Base-by-base conservation (phyloP, 306 rosid species). In the Pyrus communis region DNA sequence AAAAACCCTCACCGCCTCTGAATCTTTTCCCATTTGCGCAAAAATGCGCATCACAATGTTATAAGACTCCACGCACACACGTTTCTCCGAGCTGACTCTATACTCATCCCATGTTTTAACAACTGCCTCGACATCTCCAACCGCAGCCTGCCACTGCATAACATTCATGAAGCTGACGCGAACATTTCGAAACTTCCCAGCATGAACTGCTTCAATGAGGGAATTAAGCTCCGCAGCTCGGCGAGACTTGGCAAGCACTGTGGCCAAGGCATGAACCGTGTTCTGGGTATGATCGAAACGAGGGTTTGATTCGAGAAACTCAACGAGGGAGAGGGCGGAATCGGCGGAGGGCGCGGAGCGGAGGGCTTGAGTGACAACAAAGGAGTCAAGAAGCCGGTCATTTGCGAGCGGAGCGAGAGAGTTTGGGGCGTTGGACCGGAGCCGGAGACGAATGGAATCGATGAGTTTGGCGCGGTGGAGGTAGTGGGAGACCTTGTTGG, bases 311-410 rank as follows among this genome's bases (percentile, higher is more conserved):
- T 90, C 81, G 2, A 93, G 87, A 33, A 73, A 57, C 5, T 85
- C 77, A 9, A 82, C 43, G 25, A 90, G 77, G 30, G 82, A 79
- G 35, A 93, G 86, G 4, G 96, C 94, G 54, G 97, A 83, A 75
- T 85, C 92, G 25, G 90, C 90, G 30, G 89, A 86, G 40, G 97
- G 94, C 2, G 96, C 90, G 30, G 89, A 89, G 30, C 97, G 91
- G 28, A 90, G 76, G 17, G 91, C 94, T 4, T 89, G 91, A 61
- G 96, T 87, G 69, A 85, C 84, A 0, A 90, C 91, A 30, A 89
- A 93, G 38, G 93, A 85, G 78, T 90, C 97, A 1, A 89, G 76
- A 59, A 83, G 87, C 12, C 88, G 82, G 74, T 87, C 83, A 46
- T 71, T 86, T 67, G 87, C 55, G 71, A 85, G 74, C 74, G 74